A percentile compares a stretch with the other conserved stretches of the same genome.
These are phyloP conservation scores for Corylus americana DNA, from an alignment of 306 rosid species.

Conservation along the genomic window DNA sequence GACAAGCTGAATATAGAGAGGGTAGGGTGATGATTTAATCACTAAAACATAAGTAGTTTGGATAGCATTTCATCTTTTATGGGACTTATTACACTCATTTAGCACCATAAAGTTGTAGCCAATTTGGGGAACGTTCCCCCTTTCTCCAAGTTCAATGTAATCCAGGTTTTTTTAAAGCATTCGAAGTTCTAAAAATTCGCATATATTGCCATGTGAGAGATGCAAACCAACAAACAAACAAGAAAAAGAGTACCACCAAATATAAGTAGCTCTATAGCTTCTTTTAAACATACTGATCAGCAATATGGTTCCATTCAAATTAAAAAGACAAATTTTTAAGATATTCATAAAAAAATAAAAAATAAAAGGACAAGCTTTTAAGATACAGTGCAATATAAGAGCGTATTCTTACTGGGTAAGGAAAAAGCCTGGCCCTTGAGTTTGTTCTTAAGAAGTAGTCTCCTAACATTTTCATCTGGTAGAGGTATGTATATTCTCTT, in stretches of 20 bases:
- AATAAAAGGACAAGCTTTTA: neutral
- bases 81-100: neutral
- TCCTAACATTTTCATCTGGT: conserved; percentile 78
- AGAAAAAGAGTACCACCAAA: neutral
- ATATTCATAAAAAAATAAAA: neutral
- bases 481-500: conserved; percentile 89
- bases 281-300: neutral
- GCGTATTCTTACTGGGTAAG: conserved; percentile 72
- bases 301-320: neutral
- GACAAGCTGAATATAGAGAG: neutral
- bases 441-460: conserved; percentile 67
- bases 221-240: neutral
- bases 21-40: neutral
- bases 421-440: conserved; percentile 97
- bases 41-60: neutral
- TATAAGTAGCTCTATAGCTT: neutral
- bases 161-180: neutral
- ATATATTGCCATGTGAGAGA: neutral
- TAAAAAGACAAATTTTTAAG: neutral
- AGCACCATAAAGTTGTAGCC: neutral
- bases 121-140: neutral
- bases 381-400: conserved; percentile 21
- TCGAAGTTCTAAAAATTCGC: neutral
- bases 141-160: neutral
- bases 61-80: neutral